Evolutionary conservation across 495 filamentous ascomycete species (phyloP), one percentile per base, ranked within the genome.

Genomic region (Lophium mytilinum): DNA sequence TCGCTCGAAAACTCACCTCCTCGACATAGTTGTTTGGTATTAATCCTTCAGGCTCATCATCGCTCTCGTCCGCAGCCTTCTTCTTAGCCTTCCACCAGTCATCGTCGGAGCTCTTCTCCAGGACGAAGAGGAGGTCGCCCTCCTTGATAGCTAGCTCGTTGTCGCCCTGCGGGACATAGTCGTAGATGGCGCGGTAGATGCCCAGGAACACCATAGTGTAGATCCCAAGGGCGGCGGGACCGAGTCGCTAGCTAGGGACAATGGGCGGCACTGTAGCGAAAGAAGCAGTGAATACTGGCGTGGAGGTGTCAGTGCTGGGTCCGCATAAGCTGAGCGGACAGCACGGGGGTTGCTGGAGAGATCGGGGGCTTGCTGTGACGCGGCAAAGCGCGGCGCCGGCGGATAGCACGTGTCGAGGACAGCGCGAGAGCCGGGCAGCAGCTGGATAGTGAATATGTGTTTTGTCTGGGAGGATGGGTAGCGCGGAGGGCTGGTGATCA

Each of bases 1-100:
- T 36, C 24, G 8, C 48, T 35, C 21, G 34, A 37, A 40, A 36
- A 65, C 89, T 77, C 78, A 97, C 92, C 86, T 96, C 87, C 76
- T 95, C 83, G 42, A 97, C 79, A 71, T 99, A 99, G 71, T 96
- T 99, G 64, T 86, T 92, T 30, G 93, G 92, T 46, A 97, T 85
- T 71, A 99, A 72, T 56, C 93, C 93, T 61, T 90, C 83, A 4
- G 93, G 93, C 70, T 98, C 93, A 50, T 96, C 93, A 34, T 96
- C 90, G 52, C 95, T 93, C 19, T 94, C 89, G 41, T 72, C 80
- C n/a, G 81, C 80, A 34, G 88, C 89, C 80, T 91, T 96, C 81
- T 96, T 96, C 78, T 96, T 96, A 17, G 88, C 91, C 69, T 87
- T 96, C 92, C 92, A 97, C 92, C 92, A 96, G 67, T 88, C 88